These are phyloP conservation scores for Rosa hybrid DNA, from an alignment of 331 rosid species.

Conservation along the genomic window DNA sequence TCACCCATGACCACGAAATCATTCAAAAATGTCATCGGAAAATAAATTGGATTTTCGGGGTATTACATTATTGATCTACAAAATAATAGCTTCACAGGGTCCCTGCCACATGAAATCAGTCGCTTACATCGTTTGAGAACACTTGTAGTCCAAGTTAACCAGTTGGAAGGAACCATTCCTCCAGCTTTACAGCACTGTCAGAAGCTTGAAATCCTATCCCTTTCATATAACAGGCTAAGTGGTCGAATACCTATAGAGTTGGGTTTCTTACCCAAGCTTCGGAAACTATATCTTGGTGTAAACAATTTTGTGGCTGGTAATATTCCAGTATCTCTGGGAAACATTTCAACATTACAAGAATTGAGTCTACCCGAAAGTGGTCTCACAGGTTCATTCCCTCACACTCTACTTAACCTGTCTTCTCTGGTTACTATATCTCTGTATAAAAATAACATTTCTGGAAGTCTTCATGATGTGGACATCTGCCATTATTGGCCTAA, in stretches of 20 bases:
- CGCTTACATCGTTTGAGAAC: background rate
- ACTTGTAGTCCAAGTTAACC: background rate
- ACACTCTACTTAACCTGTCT: background rate
- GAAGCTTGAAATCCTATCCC: background rate
- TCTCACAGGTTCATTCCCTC: constrained; percentile 3
- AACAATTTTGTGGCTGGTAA: background rate
- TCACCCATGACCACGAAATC: no score
- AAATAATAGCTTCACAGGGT: background rate
- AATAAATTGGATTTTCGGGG: no score
- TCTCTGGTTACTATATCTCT: background rate
- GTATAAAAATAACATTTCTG: background rate
- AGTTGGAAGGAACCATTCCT: background rate
- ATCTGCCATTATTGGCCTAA: background rate
- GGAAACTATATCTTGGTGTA: background rate
- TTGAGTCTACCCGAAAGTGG: fast-evolving
- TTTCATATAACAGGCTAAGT: background rate
- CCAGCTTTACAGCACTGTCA: background rate
- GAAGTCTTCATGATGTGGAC: background rate
- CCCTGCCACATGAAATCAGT: constrained; percentile 6
- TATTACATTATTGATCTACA: background rate
- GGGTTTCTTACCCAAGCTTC: constrained; percentile 3
- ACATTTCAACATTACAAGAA: background rate
- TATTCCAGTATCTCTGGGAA: background rate
- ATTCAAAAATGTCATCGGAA: no score
- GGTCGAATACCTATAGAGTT: background rate